Evolutionary conservation across 2,329 filamentous ascomycete genomes (phyloP).

Genomic region (Fusarium euwallaceae): DNA sequence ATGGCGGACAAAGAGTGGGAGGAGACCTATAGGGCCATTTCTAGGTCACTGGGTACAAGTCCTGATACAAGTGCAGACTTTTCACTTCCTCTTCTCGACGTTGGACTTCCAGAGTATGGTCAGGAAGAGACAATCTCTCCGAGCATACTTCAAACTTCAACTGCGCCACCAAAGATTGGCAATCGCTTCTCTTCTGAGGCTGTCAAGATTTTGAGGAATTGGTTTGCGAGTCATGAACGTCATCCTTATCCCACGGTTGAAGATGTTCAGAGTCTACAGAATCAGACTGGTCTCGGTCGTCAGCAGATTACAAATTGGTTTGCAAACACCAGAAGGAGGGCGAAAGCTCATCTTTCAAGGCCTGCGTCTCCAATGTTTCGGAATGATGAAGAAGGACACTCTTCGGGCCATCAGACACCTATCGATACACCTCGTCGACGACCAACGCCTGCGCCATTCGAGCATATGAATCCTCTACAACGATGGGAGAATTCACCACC

Average conservation of each 20-base stretch:
- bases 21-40: not conserved
- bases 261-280: constrained; percentile 81
- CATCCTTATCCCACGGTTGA: constrained; percentile 88
- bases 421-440: constrained; percentile 69
- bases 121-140: constrained; percentile 26
- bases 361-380: constrained; percentile 36
- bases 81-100: not conserved
- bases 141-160: constrained; percentile 24
- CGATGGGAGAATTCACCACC: constrained; percentile 52
- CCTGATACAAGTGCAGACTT: constrained; percentile 12
- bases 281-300: constrained; percentile 80
- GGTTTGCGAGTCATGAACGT: constrained; percentile 79
- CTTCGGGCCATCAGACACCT: constrained; percentile 42
- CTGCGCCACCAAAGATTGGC: constrained; percentile 34
- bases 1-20: constrained; percentile 22
- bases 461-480: constrained; percentile 46
- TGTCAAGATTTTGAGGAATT: constrained; percentile 75
- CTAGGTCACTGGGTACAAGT: not conserved
- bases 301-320: constrained; percentile 91
- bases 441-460: constrained; percentile 52
- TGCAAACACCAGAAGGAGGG: constrained; percentile 83
- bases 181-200: constrained; percentile 34
- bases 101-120: not conserved
- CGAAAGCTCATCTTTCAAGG: constrained; percentile 68
- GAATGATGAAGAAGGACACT: constrained; percentile 30